phyloP scores from a whole-genome alignment of 371 early-diverging fungal species.

The Racocetra persica region DNA sequence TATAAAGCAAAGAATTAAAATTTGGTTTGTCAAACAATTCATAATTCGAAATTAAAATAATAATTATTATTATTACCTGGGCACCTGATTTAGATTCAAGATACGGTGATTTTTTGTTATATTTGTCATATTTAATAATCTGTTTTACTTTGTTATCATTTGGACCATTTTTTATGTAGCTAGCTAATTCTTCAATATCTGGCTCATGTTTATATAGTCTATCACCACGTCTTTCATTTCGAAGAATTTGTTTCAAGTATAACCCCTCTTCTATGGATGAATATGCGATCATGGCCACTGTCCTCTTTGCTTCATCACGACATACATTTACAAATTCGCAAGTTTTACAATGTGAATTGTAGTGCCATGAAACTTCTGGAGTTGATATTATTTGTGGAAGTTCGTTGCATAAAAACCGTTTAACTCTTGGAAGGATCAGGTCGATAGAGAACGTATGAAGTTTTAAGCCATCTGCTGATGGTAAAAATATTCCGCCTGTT shows the following conservation, averaged over 20 bases:
- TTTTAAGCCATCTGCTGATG: constrained; percentile 35
- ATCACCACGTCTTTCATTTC: no score
- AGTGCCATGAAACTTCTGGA: constrained; percentile 17
- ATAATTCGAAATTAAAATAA: background rate
- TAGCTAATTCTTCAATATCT: constrained; percentile 30
- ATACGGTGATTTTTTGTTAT: constrained; percentile 41
- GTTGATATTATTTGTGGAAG: background rate
- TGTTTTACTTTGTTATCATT: background rate
- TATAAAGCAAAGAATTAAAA: background rate
- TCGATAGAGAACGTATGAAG: constrained; percentile 51
- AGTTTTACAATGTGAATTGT: constrained; percentile 21
- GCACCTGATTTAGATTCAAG: constrained; percentile 45
- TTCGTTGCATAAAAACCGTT: constrained; percentile 46
- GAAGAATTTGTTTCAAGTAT: no score
- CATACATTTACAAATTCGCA: constrained; percentile 34
- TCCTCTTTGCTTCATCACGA: constrained; percentile 6
- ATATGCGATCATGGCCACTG: constrained; percentile 34
- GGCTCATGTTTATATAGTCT: no score
- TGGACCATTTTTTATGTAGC: no score
- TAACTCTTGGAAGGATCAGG: constrained; percentile 52
- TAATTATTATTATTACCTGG: constrained; percentile 39
- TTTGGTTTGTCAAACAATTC: background rate
- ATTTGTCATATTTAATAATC: constrained; percentile 12
- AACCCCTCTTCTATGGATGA: constrained; percentile 9
- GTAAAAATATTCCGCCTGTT: constrained; percentile 54